These are phyloP conservation scores for Trametes cinnabarina DNA, from an alignment of 768 basidiomycete genomes.

Conservation along the genomic window DNA sequence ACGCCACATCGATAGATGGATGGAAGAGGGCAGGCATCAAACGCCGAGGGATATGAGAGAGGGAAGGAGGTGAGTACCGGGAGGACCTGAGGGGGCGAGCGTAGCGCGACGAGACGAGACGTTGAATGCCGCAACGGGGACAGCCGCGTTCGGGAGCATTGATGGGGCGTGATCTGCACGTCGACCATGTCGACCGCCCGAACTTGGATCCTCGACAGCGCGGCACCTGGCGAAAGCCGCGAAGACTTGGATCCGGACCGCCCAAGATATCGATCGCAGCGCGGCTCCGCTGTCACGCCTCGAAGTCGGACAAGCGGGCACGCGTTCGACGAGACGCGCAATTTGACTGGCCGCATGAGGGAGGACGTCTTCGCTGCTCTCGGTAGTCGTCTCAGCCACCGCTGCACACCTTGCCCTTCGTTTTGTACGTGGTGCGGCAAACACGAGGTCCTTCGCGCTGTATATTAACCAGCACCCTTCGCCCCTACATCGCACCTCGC, in stretches of 20 bases:
- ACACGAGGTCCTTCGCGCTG: conserved; percentile 11
- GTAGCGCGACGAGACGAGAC: not conserved
- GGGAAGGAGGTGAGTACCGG: not conserved
- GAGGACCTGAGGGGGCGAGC: not conserved
- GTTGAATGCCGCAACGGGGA: not conserved
- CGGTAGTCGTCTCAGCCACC: not conserved
- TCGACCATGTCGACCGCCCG: not conserved
- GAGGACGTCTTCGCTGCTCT: not conserved
- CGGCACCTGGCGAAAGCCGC: too few relatives aligned
- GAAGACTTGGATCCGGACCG: conserved; percentile 3
- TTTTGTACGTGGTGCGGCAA: conserved; percentile 1
- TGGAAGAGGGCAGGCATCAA: not conserved
- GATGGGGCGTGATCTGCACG: not conserved
- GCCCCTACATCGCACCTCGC: not conserved
- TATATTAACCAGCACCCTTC: conserved; percentile 6
- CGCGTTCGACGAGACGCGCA: not conserved
- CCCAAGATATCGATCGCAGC: conserved; percentile 18
- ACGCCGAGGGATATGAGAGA: not conserved
- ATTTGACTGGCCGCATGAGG: not conserved
- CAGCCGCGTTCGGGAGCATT: not conserved
- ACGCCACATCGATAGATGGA: not conserved
- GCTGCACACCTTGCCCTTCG: not conserved
- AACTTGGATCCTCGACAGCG: not conserved
- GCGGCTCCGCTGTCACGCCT: conserved; percentile 9
- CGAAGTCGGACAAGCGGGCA: not conserved